Evolutionary conservation across 2,329 filamentous ascomycete species (phyloP), one percentile per base, ranked within the genome.

Genomic region (Phialemoniopsis sp.): DNA sequence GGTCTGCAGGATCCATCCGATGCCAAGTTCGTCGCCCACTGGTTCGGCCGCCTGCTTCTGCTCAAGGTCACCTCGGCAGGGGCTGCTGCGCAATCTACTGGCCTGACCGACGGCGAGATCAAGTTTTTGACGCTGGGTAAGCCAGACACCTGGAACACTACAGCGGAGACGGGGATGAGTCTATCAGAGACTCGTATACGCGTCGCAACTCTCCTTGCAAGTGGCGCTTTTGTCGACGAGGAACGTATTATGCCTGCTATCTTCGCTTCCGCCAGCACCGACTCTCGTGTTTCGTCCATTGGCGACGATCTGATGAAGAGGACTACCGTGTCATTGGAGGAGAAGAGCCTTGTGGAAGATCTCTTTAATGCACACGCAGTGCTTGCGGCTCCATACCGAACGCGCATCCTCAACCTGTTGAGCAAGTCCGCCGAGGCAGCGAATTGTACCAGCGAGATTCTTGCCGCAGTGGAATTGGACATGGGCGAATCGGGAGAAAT

Each of bases 221-320:
- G 88, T 54, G 89, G 88, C 5, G 82, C 90, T 7, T 97, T 98
- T 60, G 82, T 70, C 0, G 89, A 96, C 45, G 65, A 80, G 1
- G 87, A 97, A 55, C 82, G 89, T 26, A 89, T 96, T 51, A 60
- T 96, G 12, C 85, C 91, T 1, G 85, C 89, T 1, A 64, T 97
- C 2, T 89, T 87, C 56, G 89, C 90, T 5, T 84, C 89, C 18
- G 83, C 89, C 1, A 90, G 90, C 60, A 68, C 82, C 2, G 93
- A 96, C 48, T 88, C 83, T 29, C 78, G 85, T 8, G 82, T 96
- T 29, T 82, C 87, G 10, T 80, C 85, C n/a, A 68, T 88, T n/a
- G 91, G 87, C 0, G 89, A 96, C 41, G 89, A 95, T 51, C 78
- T 94, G 36, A 63, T 97, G 47, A 98, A 96, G 62, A 76, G 90